phyloP scores from a whole-genome alignment of 768 basidiomycete species.

The Tricholoma terreum region DNA sequence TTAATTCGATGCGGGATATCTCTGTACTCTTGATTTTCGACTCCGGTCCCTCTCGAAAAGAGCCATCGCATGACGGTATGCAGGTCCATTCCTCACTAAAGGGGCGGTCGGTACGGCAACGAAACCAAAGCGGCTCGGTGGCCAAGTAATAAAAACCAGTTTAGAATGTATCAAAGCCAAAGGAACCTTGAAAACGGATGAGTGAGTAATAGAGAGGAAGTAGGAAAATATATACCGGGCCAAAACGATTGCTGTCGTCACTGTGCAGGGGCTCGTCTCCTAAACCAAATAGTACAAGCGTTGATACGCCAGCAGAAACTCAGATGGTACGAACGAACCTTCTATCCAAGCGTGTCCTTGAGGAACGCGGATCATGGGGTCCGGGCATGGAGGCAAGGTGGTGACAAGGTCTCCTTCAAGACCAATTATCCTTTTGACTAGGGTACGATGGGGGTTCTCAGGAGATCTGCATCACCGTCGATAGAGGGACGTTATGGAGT shows the following conservation, averaged over 20 bases:
- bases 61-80: constrained; percentile 31
- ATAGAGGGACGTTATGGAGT: not conserved
- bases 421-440: constrained; percentile 68
- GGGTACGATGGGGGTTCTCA: constrained; percentile 43
- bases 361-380: constrained; percentile 51
- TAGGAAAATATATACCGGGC: constrained; percentile 47
- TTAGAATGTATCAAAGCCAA: constrained; percentile 49
- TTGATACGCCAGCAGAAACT: not conserved
- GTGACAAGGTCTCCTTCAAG: constrained; percentile 60
- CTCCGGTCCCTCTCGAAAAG: constrained; percentile 37
- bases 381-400: constrained; percentile 68
- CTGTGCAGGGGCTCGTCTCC: constrained; percentile 68
- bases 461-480: constrained; percentile 49
- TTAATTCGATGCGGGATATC: constrained; percentile 2
- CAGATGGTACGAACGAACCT: constrained; percentile 37
- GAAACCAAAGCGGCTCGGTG: constrained; percentile 43
- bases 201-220: not conserved
- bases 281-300: constrained; percentile 16
- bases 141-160: constrained; percentile 50
- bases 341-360: constrained; percentile 73
- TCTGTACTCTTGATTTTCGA: constrained; percentile 35
- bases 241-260: constrained; percentile 70
- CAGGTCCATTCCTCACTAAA: constrained; percentile 13
- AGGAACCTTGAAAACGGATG: constrained; percentile 34
- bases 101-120: constrained; percentile 11